Base-by-base conservation (phyloP, 1,284 basidiomycete species). In the Filobasidium uniguttulatum region DNA sequence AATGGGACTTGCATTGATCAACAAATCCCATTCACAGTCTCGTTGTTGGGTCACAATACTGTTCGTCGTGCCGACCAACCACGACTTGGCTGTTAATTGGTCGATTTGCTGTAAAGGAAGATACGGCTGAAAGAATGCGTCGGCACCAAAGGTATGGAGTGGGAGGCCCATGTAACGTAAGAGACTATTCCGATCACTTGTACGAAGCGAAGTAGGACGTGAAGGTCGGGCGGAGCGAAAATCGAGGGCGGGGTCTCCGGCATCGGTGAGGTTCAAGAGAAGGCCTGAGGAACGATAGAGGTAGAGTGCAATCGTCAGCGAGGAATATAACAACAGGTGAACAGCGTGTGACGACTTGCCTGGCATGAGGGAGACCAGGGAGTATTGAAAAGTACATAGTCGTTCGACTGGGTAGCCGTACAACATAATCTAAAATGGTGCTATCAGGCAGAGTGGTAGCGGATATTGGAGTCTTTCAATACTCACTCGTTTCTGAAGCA, bases 81-180 rank as follows among this genome's bases (percentile, higher is more conserved):
- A 98, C 54, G 82, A 81, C 38, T 76, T 74, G 3, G 84, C 79
- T 59, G 78, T 81, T 35, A 94, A 71, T 71, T 90, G 78, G 57
- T 97, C 93, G 15, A 96, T 75, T 67, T 99, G 91, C 67, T 99
- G 93, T 7, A 99, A 68, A 0, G 93, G 93, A 20, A 98, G 74
- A 68, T 97, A 99, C 1, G 93, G 94, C 68, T 99, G 93, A 72
- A 98, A 99, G 71, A 97, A 91, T 1, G 89, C 77, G 57, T 88
- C 86, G 81, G 82, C 83, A 53, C 85, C 85, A 53, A 87, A 88
- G n/a, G 86, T 64, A 61, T 91, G 83, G 14, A 96, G 72, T 2
- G 89, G 93, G 23, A 97, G 71, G 20, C 93, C 94, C 62, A 91
- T 78, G 66, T 86, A 99, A 9, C 85, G 76, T 67, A 94, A 75